Evolutionary conservation across 139 green algal species (phyloP).

Genomic region (Gonium pectorale): DNA sequence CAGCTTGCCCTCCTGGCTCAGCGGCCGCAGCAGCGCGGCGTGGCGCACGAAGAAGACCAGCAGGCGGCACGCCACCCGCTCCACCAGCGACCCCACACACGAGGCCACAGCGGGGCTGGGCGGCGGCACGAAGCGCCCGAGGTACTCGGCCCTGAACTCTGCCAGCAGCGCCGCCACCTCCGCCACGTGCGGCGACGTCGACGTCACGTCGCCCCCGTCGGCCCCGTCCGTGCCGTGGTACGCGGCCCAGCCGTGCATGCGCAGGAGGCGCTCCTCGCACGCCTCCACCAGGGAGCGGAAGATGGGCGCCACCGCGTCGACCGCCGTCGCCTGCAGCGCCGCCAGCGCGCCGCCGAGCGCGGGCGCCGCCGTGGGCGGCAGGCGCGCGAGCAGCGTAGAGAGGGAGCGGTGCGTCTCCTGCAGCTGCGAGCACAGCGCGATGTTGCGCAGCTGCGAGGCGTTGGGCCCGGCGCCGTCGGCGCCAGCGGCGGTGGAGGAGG

Average conservation of each 20-base stretch:
- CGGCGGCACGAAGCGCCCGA: slow-evolving; percentile 68
- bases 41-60: slow-evolving; percentile 93
- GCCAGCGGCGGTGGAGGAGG: slow-evolving; percentile 10
- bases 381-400: slow-evolving; percentile 22
- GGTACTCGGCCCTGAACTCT: slow-evolving; percentile 76
- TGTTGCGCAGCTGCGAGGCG: slow-evolving; percentile 85
- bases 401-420: slow-evolving; percentile 84
- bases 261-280: slow-evolving; percentile 46
- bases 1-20: slow-evolving; percentile 68
- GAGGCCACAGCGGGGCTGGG: slow-evolving; percentile 63
- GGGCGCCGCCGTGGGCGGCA: slow-evolving; percentile 52
- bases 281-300: slow-evolving; percentile 68
- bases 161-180: slow-evolving; percentile 71
- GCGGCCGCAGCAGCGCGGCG: slow-evolving; percentile 83
- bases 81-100: slow-evolving; percentile 68
- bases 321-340: slow-evolving; percentile 42
- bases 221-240: not conserved
- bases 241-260: slow-evolving; percentile 40
- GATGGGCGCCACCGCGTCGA: slow-evolving; percentile 77
- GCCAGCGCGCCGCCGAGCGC: slow-evolving; percentile 63
- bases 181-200: slow-evolving; percentile 78
- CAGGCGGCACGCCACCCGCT: slow-evolving; percentile 84
- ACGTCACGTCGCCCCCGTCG: slow-evolving; percentile 43
- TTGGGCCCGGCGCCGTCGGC: slow-evolving; percentile 55
- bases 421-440: slow-evolving; percentile 81